phyloP scores from a whole-genome alignment of 192 early-diverging fungal genomes.

The Podila horticola region DNA sequence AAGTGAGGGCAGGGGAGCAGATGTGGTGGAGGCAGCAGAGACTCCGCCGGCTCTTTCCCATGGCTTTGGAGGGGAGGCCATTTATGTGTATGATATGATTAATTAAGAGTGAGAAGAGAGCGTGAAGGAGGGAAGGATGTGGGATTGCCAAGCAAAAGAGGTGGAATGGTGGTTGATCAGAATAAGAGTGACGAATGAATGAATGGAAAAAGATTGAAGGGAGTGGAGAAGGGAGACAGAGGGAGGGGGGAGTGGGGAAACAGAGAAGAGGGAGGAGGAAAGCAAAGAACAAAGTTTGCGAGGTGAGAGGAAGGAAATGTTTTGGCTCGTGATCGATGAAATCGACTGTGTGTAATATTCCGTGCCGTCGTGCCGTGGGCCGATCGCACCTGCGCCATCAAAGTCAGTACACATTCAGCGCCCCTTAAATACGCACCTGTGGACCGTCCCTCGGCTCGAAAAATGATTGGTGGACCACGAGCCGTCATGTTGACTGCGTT shows the following conservation, averaged over 20 bases:
- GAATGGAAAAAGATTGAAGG: not conserved
- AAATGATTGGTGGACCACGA: too few species aligned
- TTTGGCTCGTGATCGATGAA: constrained; percentile 4
- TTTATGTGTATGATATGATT: constrained; percentile 11
- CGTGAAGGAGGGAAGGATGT: not conserved
- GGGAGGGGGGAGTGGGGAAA: not conserved
- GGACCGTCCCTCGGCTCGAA: too few species aligned
- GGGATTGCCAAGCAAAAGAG: not conserved
- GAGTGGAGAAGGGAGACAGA: not conserved
- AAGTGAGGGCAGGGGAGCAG: constrained; percentile 41
- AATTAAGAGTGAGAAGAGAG: not conserved
- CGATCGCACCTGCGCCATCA: too few species aligned
- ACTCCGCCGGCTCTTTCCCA: constrained; percentile 74
- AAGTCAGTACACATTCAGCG: not conserved
- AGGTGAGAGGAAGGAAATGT: not conserved
- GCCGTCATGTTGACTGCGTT: too few species aligned
- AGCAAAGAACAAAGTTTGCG: not conserved
- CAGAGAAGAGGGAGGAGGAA: not conserved
- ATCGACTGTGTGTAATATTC: not conserved
- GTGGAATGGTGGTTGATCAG: not conserved
- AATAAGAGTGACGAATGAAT: not conserved
- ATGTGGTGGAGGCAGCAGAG: constrained; percentile 38
- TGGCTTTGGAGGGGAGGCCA: constrained; percentile 77
- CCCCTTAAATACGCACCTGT: too few species aligned
- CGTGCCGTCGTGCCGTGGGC: too few species aligned